phyloP scores from a whole-genome alignment of 164 flowering plant genomes.

The Vitis amurensis region DNA sequence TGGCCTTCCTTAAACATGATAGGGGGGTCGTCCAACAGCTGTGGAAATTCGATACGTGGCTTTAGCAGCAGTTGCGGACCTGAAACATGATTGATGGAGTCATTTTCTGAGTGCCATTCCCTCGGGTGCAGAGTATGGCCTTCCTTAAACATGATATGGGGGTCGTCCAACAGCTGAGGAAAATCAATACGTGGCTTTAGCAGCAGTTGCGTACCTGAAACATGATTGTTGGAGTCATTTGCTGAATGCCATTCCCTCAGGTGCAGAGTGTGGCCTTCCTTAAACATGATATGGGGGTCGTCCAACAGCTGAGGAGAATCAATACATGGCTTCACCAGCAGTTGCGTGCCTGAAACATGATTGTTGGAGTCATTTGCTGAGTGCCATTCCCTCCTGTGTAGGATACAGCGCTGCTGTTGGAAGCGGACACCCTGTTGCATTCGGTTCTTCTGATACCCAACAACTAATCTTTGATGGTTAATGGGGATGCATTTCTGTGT shows the following conservation, averaged over 20 bases:
- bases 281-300: not conserved
- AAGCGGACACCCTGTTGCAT: not conserved
- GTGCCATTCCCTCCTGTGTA: slow-evolving; percentile 5
- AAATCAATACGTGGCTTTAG: not conserved
- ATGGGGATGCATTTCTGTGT: not conserved
- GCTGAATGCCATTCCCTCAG: not conserved
- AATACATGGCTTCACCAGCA: not conserved
- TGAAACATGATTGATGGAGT: not conserved
- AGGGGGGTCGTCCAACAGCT: not conserved
- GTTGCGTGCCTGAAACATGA: not conserved
- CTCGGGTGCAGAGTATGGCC: not conserved
- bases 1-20: not conserved
- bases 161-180: not conserved
- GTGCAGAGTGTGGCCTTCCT: not conserved
- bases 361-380: not conserved
- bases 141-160: not conserved
- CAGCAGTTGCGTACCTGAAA: not conserved
- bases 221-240: not conserved
- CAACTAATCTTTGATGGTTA: not conserved
- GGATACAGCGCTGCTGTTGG: slow-evolving; percentile 4
- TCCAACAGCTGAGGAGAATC: not conserved
- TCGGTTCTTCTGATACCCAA: not conserved
- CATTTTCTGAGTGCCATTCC: not conserved
- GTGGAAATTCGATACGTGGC: not conserved
- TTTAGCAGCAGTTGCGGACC: not conserved